A percentile compares a stretch with the other conserved stretches of the same genome.
Conservation (phyloP, 495 filamentous ascomycete genomes). For the Mycothermus thermophilus region DNA sequence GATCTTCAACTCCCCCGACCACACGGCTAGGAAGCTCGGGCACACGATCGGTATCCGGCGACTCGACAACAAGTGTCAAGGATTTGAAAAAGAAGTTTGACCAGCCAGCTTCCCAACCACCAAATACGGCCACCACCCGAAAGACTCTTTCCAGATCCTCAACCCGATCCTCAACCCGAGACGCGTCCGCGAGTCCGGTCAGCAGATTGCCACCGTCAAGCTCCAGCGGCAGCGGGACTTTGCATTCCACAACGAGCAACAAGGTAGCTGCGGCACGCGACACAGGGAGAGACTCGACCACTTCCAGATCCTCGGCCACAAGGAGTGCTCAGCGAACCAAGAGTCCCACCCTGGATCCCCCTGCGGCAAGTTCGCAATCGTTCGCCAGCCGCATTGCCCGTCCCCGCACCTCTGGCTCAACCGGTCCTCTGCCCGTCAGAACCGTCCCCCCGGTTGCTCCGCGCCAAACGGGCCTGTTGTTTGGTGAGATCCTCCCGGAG, state of each 20-base stretch:
- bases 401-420: conserved; percentile 25
- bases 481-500: conserved; percentile 38
- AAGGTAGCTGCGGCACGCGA: conserved; percentile 23
- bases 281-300: conserved; percentile 15
- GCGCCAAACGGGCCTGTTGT: conserved; percentile 27
- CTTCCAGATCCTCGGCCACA: conserved; percentile 10
- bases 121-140: conserved; percentile 9
- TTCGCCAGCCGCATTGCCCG: conserved; percentile 38
- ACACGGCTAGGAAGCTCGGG: conserved; percentile 13
- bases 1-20: conserved; percentile 37
- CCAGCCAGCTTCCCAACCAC: conserved; percentile 15
- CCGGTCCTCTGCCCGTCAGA: conserved; percentile 30
- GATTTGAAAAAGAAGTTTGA: conserved; percentile 43
- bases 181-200: conserved; percentile 17
- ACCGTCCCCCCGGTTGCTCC: conserved; percentile 30
- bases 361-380: conserved; percentile 31
- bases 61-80: conserved; percentile 31
- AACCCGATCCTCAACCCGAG: conserved; percentile 10
- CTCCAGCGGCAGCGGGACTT: conserved; percentile 17
- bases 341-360: conserved; percentile 27
- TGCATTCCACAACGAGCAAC: conserved; percentile 23
- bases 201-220: too few relatives aligned
- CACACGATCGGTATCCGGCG: not conserved
- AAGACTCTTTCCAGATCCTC: conserved; percentile 19
- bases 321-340: conserved; percentile 29